A percentile compares a stretch with the other conserved stretches of the same genome.
These are phyloP conservation scores for Talaromyces sp. DNA, from an alignment of 2,329 filamentous ascomycete species.

Conservation along the genomic window DNA sequence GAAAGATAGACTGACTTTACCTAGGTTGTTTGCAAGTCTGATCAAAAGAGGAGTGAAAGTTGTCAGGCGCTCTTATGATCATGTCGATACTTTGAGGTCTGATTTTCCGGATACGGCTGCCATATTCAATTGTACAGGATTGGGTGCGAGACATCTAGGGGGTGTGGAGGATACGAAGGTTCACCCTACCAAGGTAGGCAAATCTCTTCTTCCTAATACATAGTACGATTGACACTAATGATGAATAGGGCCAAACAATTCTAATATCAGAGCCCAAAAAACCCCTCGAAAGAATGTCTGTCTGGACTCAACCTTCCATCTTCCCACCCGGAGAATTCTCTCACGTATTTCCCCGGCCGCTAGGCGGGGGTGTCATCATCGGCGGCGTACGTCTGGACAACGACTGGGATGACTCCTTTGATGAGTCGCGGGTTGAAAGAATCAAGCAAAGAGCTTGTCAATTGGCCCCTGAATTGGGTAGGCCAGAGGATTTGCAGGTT, in stretches of 20 bases:
- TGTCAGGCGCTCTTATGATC: slow-evolving; percentile 9
- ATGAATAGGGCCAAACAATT: slow-evolving; percentile 15
- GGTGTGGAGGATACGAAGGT: slow-evolving; percentile 17
- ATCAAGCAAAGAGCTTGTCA: slow-evolving; percentile 18
- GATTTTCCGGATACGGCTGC: slow-evolving; percentile 19
- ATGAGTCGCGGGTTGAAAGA: slow-evolving; percentile 7
- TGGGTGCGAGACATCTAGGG: slow-evolving; percentile 15
- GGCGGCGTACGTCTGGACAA: slow-evolving; percentile 16
- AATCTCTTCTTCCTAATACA: background rate
- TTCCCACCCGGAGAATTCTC: slow-evolving; percentile 16
- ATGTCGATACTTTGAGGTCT: slow-evolving; percentile 16
- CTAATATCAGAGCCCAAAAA: slow-evolving; percentile 13
- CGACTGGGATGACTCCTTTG: slow-evolving; percentile 16
- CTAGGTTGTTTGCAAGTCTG: slow-evolving; percentile 18
- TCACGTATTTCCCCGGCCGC: slow-evolving; percentile 18
- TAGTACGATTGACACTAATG: background rate
- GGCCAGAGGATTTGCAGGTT: slow-evolving; percentile 14
- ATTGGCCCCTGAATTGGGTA: slow-evolving; percentile 15
- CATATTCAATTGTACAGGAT: slow-evolving; percentile 20
- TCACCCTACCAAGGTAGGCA: slow-evolving; percentile 13
- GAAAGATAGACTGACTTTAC: background rate
- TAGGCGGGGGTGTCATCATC: slow-evolving; percentile 19
- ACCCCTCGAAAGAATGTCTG: slow-evolving; percentile 14
- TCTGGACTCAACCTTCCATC: slow-evolving; percentile 16
- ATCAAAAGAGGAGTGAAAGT: slow-evolving; percentile 15